Evolutionary conservation across 768 basidiomycete species (phyloP), one percentile per base, ranked within the genome.

Genomic region (Polyporus arcularius): DNA sequence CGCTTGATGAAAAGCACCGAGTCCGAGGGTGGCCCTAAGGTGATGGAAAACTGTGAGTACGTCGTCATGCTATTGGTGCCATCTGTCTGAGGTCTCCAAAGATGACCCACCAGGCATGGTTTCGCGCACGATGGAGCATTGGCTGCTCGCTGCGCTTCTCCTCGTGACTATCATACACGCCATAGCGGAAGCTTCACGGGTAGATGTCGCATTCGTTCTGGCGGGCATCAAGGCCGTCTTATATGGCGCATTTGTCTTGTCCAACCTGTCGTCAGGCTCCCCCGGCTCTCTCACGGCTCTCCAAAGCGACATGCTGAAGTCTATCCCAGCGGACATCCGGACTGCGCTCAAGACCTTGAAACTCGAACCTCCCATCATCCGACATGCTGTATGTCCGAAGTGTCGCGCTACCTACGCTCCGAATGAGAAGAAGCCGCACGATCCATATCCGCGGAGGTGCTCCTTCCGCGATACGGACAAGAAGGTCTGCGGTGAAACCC

Each of bases 341-440:
- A 57, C 63, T 0, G 50, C 40, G 0, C 5, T 66, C 18, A 49
- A 48, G 3, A 1, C 15, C 0, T 40, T 66, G 14, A 40, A 53
- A 14, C 39, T 66, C 4, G 53, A 55, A 3, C 66, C 66, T 6
- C 39, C 42, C n/a, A 12, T 55, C n/a, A 43, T 39, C n/a, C n/a
- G 21, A 4, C 64, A 46, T 15, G 56, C 53, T 2, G 40, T 45
- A 5, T 67, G 66, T 40, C 57, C 63, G 1, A 14, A 3, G 1
- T 67, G 66, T 32, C 58, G 50, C 42, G 15, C 39, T 4, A 50
- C 52, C 26, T 67, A 67, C 42, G 26, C 56, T 5, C 41, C 59
- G 4, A 11, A 47, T 5, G 31, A 40, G 11, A 39, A 32, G 26
- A 31, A 26, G 4, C 47, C n/a, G 0, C n/a, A 43, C n/a, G 52